These are phyloP conservation scores for Erysimum pusillum DNA, from an alignment of 441 rosid genomes.

Conservation along the genomic window DNA sequence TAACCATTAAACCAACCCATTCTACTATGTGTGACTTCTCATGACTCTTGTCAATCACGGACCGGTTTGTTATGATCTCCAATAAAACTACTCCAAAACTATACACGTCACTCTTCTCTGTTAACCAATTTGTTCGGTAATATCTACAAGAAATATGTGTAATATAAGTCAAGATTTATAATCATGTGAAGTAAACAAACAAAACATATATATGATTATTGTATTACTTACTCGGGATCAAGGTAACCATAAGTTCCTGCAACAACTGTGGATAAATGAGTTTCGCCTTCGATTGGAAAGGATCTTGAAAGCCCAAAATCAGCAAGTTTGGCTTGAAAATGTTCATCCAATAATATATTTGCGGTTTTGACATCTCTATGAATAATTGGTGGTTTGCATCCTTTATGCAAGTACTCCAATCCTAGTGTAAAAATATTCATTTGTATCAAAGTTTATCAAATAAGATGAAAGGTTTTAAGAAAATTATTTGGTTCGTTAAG, in stretches of 20 bases:
- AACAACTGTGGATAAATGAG: constrained; percentile 48
- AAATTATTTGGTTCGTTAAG: not conserved
- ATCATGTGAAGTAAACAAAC: constrained; percentile 1
- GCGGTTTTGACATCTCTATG: constrained; percentile 58
- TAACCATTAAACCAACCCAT: constrained; percentile 54
- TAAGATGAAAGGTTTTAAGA: not conserved
- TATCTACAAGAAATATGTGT: constrained; percentile 43
- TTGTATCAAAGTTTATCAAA: not conserved
- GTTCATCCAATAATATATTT: constrained; percentile 51
- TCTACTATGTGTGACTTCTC: constrained; percentile 42
- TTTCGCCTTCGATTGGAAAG: constrained; percentile 42
- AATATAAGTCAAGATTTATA: not conserved
- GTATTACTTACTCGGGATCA: constrained; percentile 52
- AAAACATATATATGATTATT: not conserved
- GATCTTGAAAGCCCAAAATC: constrained; percentile 57
- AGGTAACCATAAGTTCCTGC: constrained; percentile 57
- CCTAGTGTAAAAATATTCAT: constrained; percentile 38
- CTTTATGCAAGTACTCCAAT: constrained; percentile 55
- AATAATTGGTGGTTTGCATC: constrained; percentile 55
- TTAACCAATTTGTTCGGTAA: constrained; percentile 35
- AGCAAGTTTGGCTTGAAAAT: constrained; percentile 54
- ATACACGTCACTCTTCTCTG: constrained; percentile 55
- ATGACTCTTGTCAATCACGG: constrained; percentile 37
- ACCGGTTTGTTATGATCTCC: constrained; percentile 47
- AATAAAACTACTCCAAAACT: constrained; percentile 54